Evolutionary conservation across 441 rosid species (phyloP), one percentile per base, ranked within the genome.

Genomic region (Melastoma candidum): DNA sequence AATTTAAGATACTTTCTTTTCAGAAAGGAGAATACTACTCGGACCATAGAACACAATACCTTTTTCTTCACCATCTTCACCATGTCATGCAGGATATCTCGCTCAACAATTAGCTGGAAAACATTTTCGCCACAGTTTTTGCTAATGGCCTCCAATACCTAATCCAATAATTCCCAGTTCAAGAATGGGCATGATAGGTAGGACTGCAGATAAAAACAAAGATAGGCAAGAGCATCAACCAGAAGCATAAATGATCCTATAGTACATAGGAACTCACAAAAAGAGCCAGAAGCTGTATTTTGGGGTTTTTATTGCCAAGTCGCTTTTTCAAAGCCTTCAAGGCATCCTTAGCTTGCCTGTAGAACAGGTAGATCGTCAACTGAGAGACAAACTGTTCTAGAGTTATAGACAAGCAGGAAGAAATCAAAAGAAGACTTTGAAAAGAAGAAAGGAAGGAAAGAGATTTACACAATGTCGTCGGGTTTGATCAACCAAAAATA

Each of bases 51-150:
- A 29, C 3, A 29, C 5, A 29, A 29, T 29, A 29, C 98, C 97
- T 84, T 93, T 71, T 93, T 92, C 77, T 93, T 93, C 49, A 93
- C 95, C 53, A 88, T 81, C 74, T 88, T 93, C 66, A 93, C 95
- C 98, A 93, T 93, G 48, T 93, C 98, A 67, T 67, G 90, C 59
- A 93, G 74, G 67, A 93, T 84, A 63, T 86, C 97, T 47, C 98
- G 95, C 67, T 93, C 98, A n/a, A 77, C 69, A 12, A 92, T 92
- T 70, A 71, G 95, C 80, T 82, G 94, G 68, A 79, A 84, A 53
- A 92, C 79, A 66, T 67, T 75, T 62, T 92, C 97, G 1, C 95
- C 94, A 58, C 98, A 92, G 50, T 88, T 93, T 79, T 93, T 93
- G 80, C 95, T 86, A 44, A 93, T 62, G 45, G 98, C 80, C 80